Base-by-base conservation (phyloP, 768 basidiomycete species). In the Podaxis rugospora region DNA sequence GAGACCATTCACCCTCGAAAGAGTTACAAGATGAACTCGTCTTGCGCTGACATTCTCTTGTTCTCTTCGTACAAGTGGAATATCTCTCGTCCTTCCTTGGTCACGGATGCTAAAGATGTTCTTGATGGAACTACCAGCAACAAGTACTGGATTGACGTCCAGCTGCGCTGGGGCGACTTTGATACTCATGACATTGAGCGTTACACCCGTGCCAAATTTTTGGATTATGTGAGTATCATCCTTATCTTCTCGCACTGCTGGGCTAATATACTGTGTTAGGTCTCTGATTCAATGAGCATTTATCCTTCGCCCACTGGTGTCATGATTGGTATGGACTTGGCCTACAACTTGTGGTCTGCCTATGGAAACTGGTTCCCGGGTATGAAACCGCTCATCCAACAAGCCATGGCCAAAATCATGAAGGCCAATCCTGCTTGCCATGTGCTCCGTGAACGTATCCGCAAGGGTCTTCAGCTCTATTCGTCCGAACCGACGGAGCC, bases 11-110 rank as follows among this genome's bases (percentile, higher is more conserved):
- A 97, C 73, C 96, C 96, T 67, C 92, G 96, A 76, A 98, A 98
- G 82, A 97, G 94, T 81, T 99, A 99, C 86, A 99, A 99, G 85
- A 98, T 99, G 97, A 99, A 99, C 77, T 97, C 95, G 6, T 96
- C 95, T n/a, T 98, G 96, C 65, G 96, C 96, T 55, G 97, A 99
- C 70, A 96, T 99, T 70, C 80, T 99, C 18, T 81, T 99, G 54
- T 98, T 99, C 85, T 97, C 95, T 11, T 90, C 92, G 1, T 92
- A 93, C 74, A 94, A 93, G 85, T 99, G 97, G 97, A 98, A 97
- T 73, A 97, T 98, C 62, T 87, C 95, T 4, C 87, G 96, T 18
- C 97, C 97, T 1, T 96, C 94, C 3, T 86, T 99, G 25, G 89
- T 95, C 25, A 95, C 95, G 5, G 96, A 99, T 68, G 92, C 84